Conservation (phyloP, 2,329 filamentous ascomycete genomes). For the Acrocalymma vagum region DNA sequence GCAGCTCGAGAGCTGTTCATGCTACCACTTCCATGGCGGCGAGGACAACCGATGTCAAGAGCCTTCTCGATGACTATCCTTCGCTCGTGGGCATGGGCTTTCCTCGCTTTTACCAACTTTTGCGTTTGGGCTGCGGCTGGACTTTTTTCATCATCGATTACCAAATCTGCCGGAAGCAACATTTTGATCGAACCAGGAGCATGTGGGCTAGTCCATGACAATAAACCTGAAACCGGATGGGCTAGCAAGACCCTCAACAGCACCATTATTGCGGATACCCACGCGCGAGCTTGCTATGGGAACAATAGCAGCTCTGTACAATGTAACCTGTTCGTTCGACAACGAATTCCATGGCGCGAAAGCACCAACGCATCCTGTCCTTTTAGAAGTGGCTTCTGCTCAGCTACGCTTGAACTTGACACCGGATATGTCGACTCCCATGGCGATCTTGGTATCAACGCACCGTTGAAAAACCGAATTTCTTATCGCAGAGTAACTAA, state of each 20-base stretch:
- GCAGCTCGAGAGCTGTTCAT: slow-evolving; percentile 4
- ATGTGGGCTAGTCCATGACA: too few species aligned
- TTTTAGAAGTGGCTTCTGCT: slow-evolving; percentile 5
- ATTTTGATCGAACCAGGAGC: too few species aligned
- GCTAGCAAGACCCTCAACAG: too few species aligned
- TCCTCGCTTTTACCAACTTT: slow-evolving; percentile 24
- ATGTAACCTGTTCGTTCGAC: slow-evolving; percentile 1
- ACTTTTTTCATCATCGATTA: neutral
- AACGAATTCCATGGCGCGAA: neutral
- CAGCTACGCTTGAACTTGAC: neutral
- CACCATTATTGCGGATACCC: too few species aligned
- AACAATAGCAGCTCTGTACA: slow-evolving; percentile 1
- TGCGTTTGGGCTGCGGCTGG: slow-evolving; percentile 36
- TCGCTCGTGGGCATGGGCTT: neutral
- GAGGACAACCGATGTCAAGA: too few species aligned
- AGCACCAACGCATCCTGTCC: slow-evolving; percentile 15
- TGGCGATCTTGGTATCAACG: slow-evolving; percentile 13
- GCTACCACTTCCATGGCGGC: slow-evolving; percentile 15
- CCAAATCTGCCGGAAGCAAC: too few species aligned
- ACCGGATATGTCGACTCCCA: slow-evolving; percentile 13
- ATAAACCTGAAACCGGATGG: too few species aligned
- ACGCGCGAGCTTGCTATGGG: too few species aligned
- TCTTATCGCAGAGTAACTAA: slow-evolving; percentile 6
- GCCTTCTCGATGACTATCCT: too few species aligned
- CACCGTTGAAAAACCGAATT: slow-evolving; percentile 7